Evolutionary conservation across 805 yeast species (phyloP), one percentile per base, ranked within the genome.

Genomic region (Candida insectalens): DNA sequence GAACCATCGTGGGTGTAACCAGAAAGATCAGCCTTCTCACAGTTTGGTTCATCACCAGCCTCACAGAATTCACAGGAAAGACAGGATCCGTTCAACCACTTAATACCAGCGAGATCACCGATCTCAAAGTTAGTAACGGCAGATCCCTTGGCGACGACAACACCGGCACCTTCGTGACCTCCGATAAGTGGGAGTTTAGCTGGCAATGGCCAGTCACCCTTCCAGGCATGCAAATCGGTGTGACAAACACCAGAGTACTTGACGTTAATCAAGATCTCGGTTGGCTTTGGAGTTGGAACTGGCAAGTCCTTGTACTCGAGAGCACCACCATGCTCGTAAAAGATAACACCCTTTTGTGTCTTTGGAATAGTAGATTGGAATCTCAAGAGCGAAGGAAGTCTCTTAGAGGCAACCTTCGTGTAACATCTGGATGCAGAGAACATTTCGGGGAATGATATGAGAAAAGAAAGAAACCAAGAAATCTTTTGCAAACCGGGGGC

Each of bases 191-290:
- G 82, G 46, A 74, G 61, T 63, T 51, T 67, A 55, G 50, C 63
- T 51, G 58, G 69, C 60, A 76, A 64, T 40, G 82, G 75, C 81
- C 80, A 74, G 51, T 74, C 81, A 49, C 80, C 80, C 51, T 73
- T 70, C 80, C 80, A 74, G 28, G 83, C 83, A 60, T 77, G 83
- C 54, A 77, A 69, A 53, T 77, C 83, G 19, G 83, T 75, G 65
- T 77, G 83, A 55, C 83, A 77, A 37, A 77, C 83, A 59, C 83
- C 83, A 9, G 83, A 76, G 62, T 74, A 77, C 60, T 74, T 75
- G 53, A 77, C 77, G 51, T 77, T 70, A 49, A 77, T 65, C 54
- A 77, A 65, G 38, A 77, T 59, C 57, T 77, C 83, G 50, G 67
- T 74, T 41, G 83, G 60, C 55, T 71, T 71, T 53, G 83, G 83